Conservation (phyloP, 2,329 filamentous ascomycete genomes). For the Hirsutella thompsonii region DNA sequence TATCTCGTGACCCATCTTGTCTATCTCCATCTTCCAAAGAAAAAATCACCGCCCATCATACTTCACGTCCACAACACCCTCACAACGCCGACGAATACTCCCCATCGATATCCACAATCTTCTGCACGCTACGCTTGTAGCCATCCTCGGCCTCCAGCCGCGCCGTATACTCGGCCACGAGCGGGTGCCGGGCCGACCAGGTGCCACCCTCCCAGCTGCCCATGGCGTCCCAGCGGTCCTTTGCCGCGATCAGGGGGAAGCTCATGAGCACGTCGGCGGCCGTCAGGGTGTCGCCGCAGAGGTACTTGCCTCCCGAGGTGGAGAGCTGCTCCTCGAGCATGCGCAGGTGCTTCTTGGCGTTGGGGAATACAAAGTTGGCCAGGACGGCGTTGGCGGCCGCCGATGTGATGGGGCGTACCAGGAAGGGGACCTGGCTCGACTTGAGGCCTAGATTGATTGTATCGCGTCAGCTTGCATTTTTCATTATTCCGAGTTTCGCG, state of each 20-base stretch:
- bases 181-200: constrained; percentile 27
- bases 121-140: constrained; percentile 32
- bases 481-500: too few species aligned
- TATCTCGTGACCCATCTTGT: background rate
- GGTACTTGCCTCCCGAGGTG: constrained; percentile 30
- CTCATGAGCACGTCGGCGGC: constrained; percentile 41
- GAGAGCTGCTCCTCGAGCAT: constrained; percentile 36
- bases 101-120: constrained; percentile 36
- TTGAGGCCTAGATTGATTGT: constrained; percentile 24
- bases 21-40: background rate
- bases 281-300: constrained; percentile 35
- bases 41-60: background rate
- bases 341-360: constrained; percentile 31
- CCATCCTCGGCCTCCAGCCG: constrained; percentile 31
- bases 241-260: constrained; percentile 34
- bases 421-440: constrained; percentile 33
- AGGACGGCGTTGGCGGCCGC: constrained; percentile 29
- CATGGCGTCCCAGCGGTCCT: constrained; percentile 24
- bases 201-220: constrained; percentile 27
- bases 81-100: constrained; percentile 12
- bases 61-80: background rate
- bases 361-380: constrained; percentile 30
- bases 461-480: background rate
- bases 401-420: constrained; percentile 37
- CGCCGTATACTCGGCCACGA: constrained; percentile 32